Conservation (phyloP, 345 rosid genomes). For the Turritis glabra region DNA sequence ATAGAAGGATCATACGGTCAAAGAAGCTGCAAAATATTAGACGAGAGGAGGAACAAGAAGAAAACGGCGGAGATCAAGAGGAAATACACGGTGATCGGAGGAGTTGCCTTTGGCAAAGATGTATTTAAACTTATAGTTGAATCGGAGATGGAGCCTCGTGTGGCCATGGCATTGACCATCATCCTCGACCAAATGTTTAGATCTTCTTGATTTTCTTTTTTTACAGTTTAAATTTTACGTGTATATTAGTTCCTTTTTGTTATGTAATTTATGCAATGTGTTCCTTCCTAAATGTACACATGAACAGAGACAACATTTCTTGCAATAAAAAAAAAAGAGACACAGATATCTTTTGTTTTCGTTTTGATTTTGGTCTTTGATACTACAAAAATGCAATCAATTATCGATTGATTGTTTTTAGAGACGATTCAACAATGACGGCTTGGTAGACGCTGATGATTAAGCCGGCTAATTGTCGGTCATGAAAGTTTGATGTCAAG, state of each 20-base stretch:
- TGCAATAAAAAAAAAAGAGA: background rate
- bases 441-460: slow-evolving; percentile 5
- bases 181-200: slow-evolving; percentile 91
- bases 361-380: background rate
- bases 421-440: slow-evolving; percentile 2
- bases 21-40: slow-evolving; percentile 67
- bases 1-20: slow-evolving; percentile 79
- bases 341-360: background rate
- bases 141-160: slow-evolving; percentile 55
- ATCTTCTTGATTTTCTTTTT: slow-evolving; percentile 40
- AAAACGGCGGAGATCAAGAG: slow-evolving; percentile 61
- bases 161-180: slow-evolving; percentile 85
- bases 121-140: slow-evolving; percentile 73
- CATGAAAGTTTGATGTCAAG: background rate
- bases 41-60: slow-evolving; percentile 47
- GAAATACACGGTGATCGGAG: slow-evolving; percentile 63
- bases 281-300: slow-evolving; percentile 17
- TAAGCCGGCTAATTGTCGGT: background rate
- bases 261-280: slow-evolving; percentile 25
- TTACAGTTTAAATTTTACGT: slow-evolving; percentile 2
- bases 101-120: slow-evolving; percentile 68
- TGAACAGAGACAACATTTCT: background rate
- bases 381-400: background rate
- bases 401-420: background rate
- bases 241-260: slow-evolving; percentile 22